Evolutionary conservation across 73 alveolate genomes (phyloP).

Genomic region (Tetrahymena thermophila): DNA sequence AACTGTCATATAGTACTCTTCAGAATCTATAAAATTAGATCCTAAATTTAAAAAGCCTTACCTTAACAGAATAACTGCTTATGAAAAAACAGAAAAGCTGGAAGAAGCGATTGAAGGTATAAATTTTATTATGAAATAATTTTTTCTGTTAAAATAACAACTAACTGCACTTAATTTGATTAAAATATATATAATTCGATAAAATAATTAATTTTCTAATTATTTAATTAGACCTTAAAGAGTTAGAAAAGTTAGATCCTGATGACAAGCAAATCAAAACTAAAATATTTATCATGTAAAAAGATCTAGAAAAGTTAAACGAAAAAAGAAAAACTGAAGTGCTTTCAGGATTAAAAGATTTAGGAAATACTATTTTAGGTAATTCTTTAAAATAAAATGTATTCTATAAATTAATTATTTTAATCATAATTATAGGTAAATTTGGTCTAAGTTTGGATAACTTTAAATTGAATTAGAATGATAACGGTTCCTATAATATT

Average conservation of each 20-base stretch:
- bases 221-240: slow-evolving; percentile 21
- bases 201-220: not conserved
- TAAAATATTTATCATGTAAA: slow-evolving; percentile 2
- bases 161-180: not conserved
- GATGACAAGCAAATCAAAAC: not conserved
- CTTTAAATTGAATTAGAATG: slow-evolving; percentile 41
- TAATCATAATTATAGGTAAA: not conserved
- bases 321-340: slow-evolving; percentile 27
- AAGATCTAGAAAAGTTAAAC: not conserved
- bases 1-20: slow-evolving; percentile 10
- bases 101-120: slow-evolving; percentile 48
- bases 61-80: slow-evolving; percentile 28
- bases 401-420: not conserved
- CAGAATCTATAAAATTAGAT: slow-evolving; percentile 36
- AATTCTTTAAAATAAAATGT: not conserved
- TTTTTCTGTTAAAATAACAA: not conserved
- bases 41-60: slow-evolving; percentile 46
- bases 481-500: slow-evolving; percentile 50
- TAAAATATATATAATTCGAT: not conserved
- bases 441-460: slow-evolving; percentile 46
- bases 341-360: slow-evolving; percentile 36
- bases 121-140: not conserved
- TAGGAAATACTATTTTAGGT: slow-evolving; percentile 42
- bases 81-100: slow-evolving; percentile 36
- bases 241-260: slow-evolving; percentile 23